Evolutionary conservation across 345 rosid genomes (phyloP).

Genomic region (Gossypium ekmanianum): DNA sequence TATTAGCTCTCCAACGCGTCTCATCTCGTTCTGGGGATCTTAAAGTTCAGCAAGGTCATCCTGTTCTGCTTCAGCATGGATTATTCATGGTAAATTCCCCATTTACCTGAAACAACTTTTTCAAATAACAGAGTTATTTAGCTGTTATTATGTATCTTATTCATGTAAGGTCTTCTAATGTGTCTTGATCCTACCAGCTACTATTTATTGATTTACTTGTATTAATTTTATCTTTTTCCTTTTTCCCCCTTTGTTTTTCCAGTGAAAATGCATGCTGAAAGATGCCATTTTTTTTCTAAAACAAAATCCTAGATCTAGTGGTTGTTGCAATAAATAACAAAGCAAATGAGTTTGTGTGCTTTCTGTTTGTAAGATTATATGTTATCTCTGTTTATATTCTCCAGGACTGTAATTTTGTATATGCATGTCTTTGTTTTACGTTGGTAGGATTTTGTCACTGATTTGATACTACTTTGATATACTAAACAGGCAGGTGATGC

Average conservation of each 20-base stretch:
- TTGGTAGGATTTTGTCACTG: conserved; percentile 9
- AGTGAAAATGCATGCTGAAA: not conserved
- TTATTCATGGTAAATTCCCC: conserved; percentile 67
- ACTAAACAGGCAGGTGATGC: conserved; percentile 67
- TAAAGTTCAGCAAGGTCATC: conserved; percentile 37
- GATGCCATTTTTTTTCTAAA: not conserved
- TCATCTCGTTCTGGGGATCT: conserved; percentile 38
- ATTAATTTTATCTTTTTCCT: not conserved
- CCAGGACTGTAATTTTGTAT: not conserved
- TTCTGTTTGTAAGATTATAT: not conserved
- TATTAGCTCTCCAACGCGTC: conserved; percentile 76
- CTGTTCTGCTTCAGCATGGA: conserved; percentile 88
- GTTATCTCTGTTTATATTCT: not conserved
- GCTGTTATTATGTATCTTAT: not conserved
- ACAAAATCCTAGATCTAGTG: not conserved
- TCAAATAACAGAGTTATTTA: not conserved
- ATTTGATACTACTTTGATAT: conserved; percentile 12
- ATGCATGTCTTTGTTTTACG: not conserved
- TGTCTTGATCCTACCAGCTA: not conserved
- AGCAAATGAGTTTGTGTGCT: not conserved
- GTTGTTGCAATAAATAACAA: not conserved
- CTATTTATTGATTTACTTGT: not conserved
- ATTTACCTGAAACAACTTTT: not conserved
- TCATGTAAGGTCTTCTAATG: not conserved
- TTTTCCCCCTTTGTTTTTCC: not conserved